These are phyloP conservation scores for Termitomyces sp. DNA, from an alignment of 768 basidiomycete species.

Conservation along the genomic window DNA sequence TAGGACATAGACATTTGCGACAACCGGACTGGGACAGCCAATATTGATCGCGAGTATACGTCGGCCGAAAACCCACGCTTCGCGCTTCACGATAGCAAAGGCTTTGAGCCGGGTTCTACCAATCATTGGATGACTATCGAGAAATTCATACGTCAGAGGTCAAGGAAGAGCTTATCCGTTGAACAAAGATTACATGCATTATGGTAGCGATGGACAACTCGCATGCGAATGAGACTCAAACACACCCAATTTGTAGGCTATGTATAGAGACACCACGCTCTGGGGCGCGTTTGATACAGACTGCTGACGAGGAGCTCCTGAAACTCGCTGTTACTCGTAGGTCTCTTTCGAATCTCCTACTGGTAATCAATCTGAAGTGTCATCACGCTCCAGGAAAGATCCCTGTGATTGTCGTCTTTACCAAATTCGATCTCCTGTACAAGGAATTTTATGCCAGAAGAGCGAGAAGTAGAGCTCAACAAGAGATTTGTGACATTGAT, in stretches of 20 bases:
- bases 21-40: neutral
- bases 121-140: neutral
- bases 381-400: too few species aligned
- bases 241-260: neutral
- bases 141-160: neutral
- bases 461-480: neutral
- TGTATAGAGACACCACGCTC: neutral
- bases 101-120: neutral
- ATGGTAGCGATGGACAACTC: neutral
- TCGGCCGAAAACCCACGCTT: neutral
- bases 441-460: neutral
- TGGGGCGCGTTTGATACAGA: neutral
- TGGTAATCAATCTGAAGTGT: too few species aligned
- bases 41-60: neutral
- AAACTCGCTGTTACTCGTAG: neutral
- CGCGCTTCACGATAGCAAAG: neutral
- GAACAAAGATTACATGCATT: neutral
- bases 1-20: neutral
- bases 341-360: too few species aligned
- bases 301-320: neutral
- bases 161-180: neutral
- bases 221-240: too few species aligned
- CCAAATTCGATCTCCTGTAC: too few species aligned
- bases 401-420: too few species aligned
- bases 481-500: neutral